Evolutionary conservation across 2,329 filamentous ascomycete genomes (phyloP), one percentile per base, ranked within the genome.

Genomic region (Penicillium sp.): DNA sequence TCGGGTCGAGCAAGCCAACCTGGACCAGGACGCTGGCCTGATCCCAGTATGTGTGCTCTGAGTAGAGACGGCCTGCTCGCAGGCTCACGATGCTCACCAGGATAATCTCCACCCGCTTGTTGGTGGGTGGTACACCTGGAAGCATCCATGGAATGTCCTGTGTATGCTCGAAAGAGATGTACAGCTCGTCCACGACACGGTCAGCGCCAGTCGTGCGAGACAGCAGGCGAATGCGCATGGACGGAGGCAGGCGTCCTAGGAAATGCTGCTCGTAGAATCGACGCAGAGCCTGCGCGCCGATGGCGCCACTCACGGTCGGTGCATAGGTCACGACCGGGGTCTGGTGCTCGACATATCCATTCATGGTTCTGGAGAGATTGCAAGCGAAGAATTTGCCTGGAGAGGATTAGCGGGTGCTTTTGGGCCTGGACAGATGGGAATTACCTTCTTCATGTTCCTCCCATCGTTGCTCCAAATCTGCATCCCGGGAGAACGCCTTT

Each of bases 31-130:
- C 78, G 33, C 69, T 75, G 7, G 79, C 78, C 51, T 82, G 79
- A 50, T 81, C 79, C 78, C 78, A 82, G 54, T 81, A 81, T 3
- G 80, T 61, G 36, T 79, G 71, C 56, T 82, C 79, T 13, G 72
- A 74, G 58, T 72, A 77, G 9, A 81, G 58, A 47, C 72, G 75
- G 0, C 73, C 75, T 0, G 68, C 76, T 10, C 75, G 62, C 37
- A 81, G 64, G 19, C 71, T 72, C 2, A 81, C 77, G 7, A 82
- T 74, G 36, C 69, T 75, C 1, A 82, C 74, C 2, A 82, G 58
- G 0, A 77, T 71, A 3, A 79, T 67, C 53, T 82, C 77, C 2
- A 82, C 76, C 28, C 70, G 69, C 38, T 75, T 72, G 42, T 76
- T 70, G 1, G 79, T 82, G 0, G 79, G 69, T 8, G 74, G 68